Conservation (phyloP, 2,329 filamentous ascomycete species). For the Erysiphe pulchra region DNA sequence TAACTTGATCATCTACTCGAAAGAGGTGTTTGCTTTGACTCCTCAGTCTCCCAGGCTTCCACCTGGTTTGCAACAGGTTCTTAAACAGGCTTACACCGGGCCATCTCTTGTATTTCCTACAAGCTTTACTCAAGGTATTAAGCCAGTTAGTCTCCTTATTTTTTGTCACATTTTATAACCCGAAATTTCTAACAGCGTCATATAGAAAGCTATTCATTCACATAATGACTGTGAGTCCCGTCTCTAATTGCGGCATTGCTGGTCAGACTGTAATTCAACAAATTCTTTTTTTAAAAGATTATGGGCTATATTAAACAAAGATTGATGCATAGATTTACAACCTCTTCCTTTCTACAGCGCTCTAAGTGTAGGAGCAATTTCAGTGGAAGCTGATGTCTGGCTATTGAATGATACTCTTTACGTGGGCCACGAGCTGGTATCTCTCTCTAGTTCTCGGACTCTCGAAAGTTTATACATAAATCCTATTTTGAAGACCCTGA, state of each 20-base stretch:
- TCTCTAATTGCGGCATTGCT: conserved; percentile 6
- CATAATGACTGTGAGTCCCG: conserved; percentile 34
- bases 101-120: conserved; percentile 32
- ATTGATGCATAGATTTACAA: conserved; percentile 23
- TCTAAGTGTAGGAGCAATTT: conserved; percentile 8
- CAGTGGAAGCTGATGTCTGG: conserved; percentile 11
- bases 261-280: conserved; percentile 17
- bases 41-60: conserved; percentile 14
- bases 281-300: background rate
- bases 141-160: conserved; percentile 20
- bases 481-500: conserved; percentile 8
- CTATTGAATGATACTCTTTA: conserved; percentile 9
- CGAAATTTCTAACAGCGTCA: background rate
- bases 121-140: conserved; percentile 30
- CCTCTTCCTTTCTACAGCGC: conserved; percentile 10
- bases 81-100: conserved; percentile 25
- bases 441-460: conserved; percentile 6
- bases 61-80: conserved; percentile 25
- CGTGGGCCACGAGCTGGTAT: conserved; percentile 9
- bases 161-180: background rate
- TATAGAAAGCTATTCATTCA: conserved; percentile 24
- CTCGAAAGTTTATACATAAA: conserved; percentile 11
- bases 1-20: too few species aligned
- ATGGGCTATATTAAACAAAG: conserved; percentile 11
- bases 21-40: too few species aligned